Base-by-base conservation (phyloP, 2,329 filamentous ascomycete species). In the Penicillium olsonii region DNA sequence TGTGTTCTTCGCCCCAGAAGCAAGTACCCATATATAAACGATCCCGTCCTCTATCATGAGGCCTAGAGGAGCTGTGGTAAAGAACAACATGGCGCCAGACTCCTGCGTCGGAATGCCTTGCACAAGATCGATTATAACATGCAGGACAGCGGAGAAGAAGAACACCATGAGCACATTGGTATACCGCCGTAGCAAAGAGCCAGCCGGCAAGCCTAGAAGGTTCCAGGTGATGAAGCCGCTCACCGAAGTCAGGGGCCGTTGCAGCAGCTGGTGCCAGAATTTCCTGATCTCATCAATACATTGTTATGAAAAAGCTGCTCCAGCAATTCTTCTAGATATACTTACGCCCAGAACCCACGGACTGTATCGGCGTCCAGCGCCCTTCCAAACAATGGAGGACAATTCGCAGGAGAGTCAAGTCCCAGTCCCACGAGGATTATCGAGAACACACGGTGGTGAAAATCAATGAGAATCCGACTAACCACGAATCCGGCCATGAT, bases 11-110 rank as follows among this genome's bases (percentile, higher is more conserved):
- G 27, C 20, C 1, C 15, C 39, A 5, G 29, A 47, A 18, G 34
- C 29, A 19, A 1, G n/a, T 15, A 5, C 20, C 54, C 54, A 65
- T 10, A 60, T 9, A 6, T 19, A 40, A 33, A 63, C 60, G n/a
- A 63, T 29, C 1, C 15, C 19, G 48, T 68, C 64, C 44, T 69
- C 67, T 12, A 68, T 46, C 48, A 66, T 59, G n/a, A 67, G 56
- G 0, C 60, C 66, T 1, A 61, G 12, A 9, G 56, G 48, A 18
- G 60, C 57, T 2, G 53, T 49, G 22, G 29, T 27, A 37, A 68
- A 69, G 39, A 65, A 69, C 4, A 49, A 22, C 38, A 63, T 18
- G 3, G 61, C 48, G 2, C 63, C 58, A 3, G 57, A 62, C 7
- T 51, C 40, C 20, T 48, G 40, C 4, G 42, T 37, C 1, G 57